phyloP scores from a whole-genome alignment of 192 early-diverging fungal species.

The Mortierella antarctica region DNA sequence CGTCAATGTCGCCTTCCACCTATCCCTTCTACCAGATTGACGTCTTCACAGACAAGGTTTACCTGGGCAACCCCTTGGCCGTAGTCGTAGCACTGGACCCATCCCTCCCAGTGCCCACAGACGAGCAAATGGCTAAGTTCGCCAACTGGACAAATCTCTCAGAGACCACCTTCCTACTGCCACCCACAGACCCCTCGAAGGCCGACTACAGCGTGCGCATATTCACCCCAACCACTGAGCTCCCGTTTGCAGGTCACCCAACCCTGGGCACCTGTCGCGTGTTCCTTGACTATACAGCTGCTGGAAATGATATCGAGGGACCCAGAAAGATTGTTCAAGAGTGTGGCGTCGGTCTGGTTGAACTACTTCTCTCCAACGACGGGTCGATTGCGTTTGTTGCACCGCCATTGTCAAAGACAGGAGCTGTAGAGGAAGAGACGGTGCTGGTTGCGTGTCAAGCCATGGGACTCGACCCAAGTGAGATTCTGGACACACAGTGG shows the following conservation, averaged over 20 bases:
- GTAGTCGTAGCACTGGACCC: slow-evolving; percentile 28
- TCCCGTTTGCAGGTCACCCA: slow-evolving; percentile 34
- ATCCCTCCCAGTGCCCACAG: slow-evolving; percentile 18
- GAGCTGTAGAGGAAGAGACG: slow-evolving; percentile 17
- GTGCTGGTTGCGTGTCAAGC: slow-evolving; percentile 12
- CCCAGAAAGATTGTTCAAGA: slow-evolving; percentile 24
- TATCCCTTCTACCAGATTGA: slow-evolving; percentile 41
- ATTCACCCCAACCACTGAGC: slow-evolving; percentile 16
- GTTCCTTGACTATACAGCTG: slow-evolving; percentile 19
- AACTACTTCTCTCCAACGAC: neutral
- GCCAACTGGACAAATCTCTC: slow-evolving; percentile 39
- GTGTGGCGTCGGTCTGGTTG: slow-evolving; percentile 28
- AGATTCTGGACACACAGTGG: slow-evolving; percentile 28
- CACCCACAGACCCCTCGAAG: slow-evolving; percentile 29
- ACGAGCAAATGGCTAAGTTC: slow-evolving; percentile 19
- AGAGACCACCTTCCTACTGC: slow-evolving; percentile 34
- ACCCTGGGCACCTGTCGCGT: slow-evolving; percentile 23
- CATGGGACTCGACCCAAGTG: slow-evolving; percentile 21
- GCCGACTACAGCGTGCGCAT: slow-evolving; percentile 30
- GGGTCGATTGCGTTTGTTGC: slow-evolving; percentile 21
- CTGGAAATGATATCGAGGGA: neutral
- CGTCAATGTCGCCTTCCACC: slow-evolving; percentile 2
- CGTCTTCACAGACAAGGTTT: slow-evolving; percentile 31
- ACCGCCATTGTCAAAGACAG: slow-evolving; percentile 26
- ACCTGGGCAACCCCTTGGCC: slow-evolving; percentile 25